Base-by-base conservation (phyloP, 805 yeast genomes). In the Candida tallmaniae region DNA sequence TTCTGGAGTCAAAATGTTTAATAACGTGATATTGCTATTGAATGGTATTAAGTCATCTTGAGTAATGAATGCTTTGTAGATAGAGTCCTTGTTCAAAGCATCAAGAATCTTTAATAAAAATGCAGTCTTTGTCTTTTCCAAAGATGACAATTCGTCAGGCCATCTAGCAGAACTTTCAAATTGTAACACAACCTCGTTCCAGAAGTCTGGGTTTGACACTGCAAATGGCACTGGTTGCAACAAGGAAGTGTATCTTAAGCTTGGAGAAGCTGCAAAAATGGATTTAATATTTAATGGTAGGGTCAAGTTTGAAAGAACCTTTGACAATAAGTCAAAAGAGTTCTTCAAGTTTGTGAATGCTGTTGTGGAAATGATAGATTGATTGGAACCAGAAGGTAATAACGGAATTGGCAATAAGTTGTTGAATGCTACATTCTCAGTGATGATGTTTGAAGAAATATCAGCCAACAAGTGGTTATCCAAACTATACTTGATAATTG, bases 91-190 rank as follows among this genome's bases (percentile, higher is more conserved):
- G 33, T 76, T 73, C 31, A 70, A 42, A 5, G 56, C 43, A 24
- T 71, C 74, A 40, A 57, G 45, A 15, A 89, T 74, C 47, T 83
- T 83, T 35, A 93, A 55, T 47, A 90, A 62, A 46, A 93, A 86
- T 6, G 97, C 97, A 21, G 94, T 76, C 52, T 93, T 93, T 11
- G 95, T 83, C 50, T 83, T 80, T 56, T 93, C 97, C 35, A 88
- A 62, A 2, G 96, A 88, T 25, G 70, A 62, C 5, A 87, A 55
- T 54, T 93, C 96, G 57, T 85, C 95, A 2, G 99, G 99, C 99
- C 99, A 93, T 55, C 79, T 78, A n/a, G 76, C 71, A 2, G 96
- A 85, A 3, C 84, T 68, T 61, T 93, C 98, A 56, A 93, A 86
- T 58, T 89, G 95, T 23, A 93, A 54, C 7, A 93, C 70, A 11